phyloP scores from a whole-genome alignment of 2,329 filamentous ascomycete genomes.

The Exophiala sideris region DNA sequence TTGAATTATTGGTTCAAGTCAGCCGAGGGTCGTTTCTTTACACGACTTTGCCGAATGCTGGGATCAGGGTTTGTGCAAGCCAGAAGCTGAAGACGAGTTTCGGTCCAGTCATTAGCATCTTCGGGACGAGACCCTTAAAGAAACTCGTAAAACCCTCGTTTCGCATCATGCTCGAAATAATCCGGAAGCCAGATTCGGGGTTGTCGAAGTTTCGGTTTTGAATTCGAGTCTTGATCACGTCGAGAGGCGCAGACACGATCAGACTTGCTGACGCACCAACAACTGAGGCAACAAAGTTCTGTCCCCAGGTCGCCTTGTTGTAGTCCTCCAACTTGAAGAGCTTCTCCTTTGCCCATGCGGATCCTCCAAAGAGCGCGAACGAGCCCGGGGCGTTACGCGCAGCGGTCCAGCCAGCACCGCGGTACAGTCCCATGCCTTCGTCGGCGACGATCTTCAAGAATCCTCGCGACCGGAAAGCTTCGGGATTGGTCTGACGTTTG shows the following conservation, averaged over 20 bases:
- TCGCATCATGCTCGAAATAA: conserved; percentile 87
- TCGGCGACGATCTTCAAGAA: conserved; percentile 85
- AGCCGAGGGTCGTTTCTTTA: background rate
- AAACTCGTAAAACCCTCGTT: conserved; percentile 82
- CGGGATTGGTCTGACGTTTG: conserved; percentile 98
- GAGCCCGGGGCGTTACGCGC: conserved; percentile 95
- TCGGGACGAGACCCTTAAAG: conserved; percentile 96
- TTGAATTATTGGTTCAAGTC: background rate
- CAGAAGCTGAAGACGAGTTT: conserved; percentile 99
- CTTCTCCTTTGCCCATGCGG: conserved; percentile 96
- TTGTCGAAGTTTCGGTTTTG: conserved; percentile 99
- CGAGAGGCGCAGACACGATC: conserved; percentile 89
- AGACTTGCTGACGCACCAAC: conserved; percentile 93
- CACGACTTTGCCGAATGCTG: conserved; percentile 67
- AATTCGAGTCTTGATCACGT: conserved; percentile 97
- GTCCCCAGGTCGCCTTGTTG: conserved; percentile 88
- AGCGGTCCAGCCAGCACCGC: conserved; percentile 96
- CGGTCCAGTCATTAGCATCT: conserved; percentile 97
- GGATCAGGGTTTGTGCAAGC: conserved; percentile 97
- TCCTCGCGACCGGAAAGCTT: conserved; percentile 92
- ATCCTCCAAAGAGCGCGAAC: conserved; percentile 96
- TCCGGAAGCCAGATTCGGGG: conserved; percentile 88
- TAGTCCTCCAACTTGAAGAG: conserved; percentile 87
- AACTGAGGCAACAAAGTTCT: conserved; percentile 97
- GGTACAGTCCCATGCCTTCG: conserved; percentile 92